phyloP scores from a whole-genome alignment of 176 grass and related monocot species.

The Pontederia paniculata region DNA sequence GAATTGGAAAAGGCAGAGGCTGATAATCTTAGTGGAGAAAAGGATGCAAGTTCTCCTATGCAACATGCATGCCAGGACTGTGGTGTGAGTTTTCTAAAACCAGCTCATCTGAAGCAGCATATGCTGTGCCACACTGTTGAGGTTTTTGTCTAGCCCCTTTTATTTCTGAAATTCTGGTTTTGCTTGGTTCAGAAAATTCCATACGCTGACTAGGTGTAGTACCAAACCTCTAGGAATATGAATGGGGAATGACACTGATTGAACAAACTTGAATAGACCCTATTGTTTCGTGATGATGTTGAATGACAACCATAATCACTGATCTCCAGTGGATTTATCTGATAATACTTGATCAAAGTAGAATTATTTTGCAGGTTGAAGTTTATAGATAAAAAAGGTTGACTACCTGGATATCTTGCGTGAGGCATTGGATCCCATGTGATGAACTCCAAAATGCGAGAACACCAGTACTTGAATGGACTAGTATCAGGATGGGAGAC shows the following conservation, averaged over 20 bases:
- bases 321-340: neutral
- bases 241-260: too few species aligned
- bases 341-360: constrained; percentile 6
- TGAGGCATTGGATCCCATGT: constrained; percentile 99
- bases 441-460: constrained; percentile 88
- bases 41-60: constrained; percentile 5
- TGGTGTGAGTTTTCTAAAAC: constrained; percentile 43
- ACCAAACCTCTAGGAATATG: too few species aligned
- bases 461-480: constrained; percentile 59
- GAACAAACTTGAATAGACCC: too few species aligned
- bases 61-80: constrained; percentile 36
- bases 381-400: constrained; percentile 14
- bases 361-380: constrained; percentile 43
- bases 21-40: constrained; percentile 25
- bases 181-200: neutral
- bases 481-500: constrained; percentile 95
- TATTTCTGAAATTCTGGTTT: neutral
- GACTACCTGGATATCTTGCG: constrained; percentile 13
- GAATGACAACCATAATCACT: neutral
- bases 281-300: neutral
- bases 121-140: constrained; percentile 53
- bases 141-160: constrained; percentile 21
- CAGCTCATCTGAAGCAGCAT: constrained; percentile 70
- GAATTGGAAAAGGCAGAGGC: constrained; percentile 32
- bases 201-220: neutral